Evolutionary conservation across 306 rosid genomes (phyloP).

Genomic region (Cotoneaster glaucophyllus): DNA sequence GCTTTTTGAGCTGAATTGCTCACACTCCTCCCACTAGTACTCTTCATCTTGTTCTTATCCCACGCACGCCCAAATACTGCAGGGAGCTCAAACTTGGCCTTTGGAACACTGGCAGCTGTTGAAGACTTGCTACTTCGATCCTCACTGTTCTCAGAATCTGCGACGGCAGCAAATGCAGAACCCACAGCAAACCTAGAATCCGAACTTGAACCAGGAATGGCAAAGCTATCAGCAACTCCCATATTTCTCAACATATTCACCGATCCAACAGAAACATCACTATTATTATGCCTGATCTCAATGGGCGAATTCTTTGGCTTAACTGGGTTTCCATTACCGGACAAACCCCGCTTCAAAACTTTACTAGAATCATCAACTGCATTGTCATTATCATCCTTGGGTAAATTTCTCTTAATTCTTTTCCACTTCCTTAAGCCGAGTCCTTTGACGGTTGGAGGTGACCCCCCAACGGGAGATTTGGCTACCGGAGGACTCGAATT

Average conservation of each 20-base stretch:
- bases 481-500: conserved; percentile 19
- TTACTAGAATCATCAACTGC: conserved; percentile 37
- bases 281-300: conserved; percentile 39
- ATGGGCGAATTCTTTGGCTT: conserved; percentile 28
- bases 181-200: conserved; percentile 66
- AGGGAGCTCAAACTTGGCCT: conserved; percentile 34
- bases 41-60: conserved; percentile 44
- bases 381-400: conserved; percentile 35
- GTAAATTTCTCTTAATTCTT: conserved; percentile 38
- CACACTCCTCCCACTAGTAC: conserved; percentile 28
- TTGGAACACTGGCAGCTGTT: conserved; percentile 79
- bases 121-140: conserved; percentile 87
- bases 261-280: conserved; percentile 48
- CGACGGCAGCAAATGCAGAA: conserved; percentile 54
- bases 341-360: conserved; percentile 58
- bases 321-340: conserved; percentile 35
- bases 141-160: conserved; percentile 86
- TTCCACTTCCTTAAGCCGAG: conserved; percentile 55
- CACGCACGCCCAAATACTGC: conserved; percentile 9
- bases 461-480: conserved; percentile 23
- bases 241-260: conserved; percentile 37
- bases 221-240: conserved; percentile 34
- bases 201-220: conserved; percentile 42
- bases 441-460: conserved; percentile 23
- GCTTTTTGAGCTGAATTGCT: conserved; percentile 39